Evolutionary conservation across 768 basidiomycete genomes (phyloP), one percentile per base, ranked within the genome.

Genomic region (Suillus lakei): DNA sequence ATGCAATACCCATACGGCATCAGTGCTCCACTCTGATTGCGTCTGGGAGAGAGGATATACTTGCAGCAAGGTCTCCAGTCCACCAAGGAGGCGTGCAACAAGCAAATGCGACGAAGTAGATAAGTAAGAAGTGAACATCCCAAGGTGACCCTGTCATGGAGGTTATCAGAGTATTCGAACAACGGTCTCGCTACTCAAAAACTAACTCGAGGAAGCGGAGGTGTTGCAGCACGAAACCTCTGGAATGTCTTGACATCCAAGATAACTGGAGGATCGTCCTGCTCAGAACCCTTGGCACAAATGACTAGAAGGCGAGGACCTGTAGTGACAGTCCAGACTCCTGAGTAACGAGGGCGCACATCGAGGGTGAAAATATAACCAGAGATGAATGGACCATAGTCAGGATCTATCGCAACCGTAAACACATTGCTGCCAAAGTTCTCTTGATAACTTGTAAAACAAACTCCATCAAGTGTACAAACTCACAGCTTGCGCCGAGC

Each of bases 271-370:
- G 23, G 53, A 13, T 46, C 26, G 5, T 58, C 23, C 38, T 26
- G 23, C 43, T 23, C 46, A 46, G 34, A 30, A 38, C 43, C 41
- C 21, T 51, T 61, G 15, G 60, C 62, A 6, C 38, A 56, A 30
- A 67, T 60, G 9, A 62, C 32, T 43, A 67, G 10, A 21, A 67
- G 60, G 32, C 60, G 64, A 32, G 66, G 26, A 5, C 63, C 63
- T n/a, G 64, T 64, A 1, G 21, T 32, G 32, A 62, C 60, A 41
- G 51, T 30, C 16, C 53, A 23, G 6, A 53, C 46, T 30, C 61
- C 61, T 15, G 65, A 59, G 38, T 60, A 39, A 9, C 18, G 43
- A 38, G 39, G 10, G 8, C 36, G 26, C 38, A 66, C 15, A 41
- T 66, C 62, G 23, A 61, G 32, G 28, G 43, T 46, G 26, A 67